A percentile compares a stretch with the other conserved stretches of the same genome.
These are phyloP conservation scores for Acacia acuminata DNA, from an alignment of 306 rosid genomes.

Conservation along the genomic window DNA sequence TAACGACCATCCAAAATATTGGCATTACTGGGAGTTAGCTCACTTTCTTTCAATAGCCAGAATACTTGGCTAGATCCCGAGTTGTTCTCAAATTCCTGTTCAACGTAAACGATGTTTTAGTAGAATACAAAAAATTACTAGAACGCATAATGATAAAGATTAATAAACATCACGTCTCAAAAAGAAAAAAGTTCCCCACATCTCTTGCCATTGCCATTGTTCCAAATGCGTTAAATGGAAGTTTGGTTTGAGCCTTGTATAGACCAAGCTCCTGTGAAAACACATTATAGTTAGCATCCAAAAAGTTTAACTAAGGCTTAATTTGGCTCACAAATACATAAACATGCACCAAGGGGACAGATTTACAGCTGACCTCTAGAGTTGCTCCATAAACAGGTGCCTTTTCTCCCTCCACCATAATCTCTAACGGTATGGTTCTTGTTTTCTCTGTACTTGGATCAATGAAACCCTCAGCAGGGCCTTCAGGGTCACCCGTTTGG, in stretches of 20 bases:
- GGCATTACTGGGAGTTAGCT: conserved; percentile 93
- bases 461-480: conserved; percentile 98
- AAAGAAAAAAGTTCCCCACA: conserved; percentile 43
- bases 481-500: conserved; percentile 98
- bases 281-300: conserved; percentile 15
- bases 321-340: neutral
- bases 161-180: neutral
- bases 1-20: conserved; percentile 94
- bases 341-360: conserved; percentile 12
- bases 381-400: conserved; percentile 88
- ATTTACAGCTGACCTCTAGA: conserved; percentile 68
- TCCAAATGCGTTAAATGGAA: conserved; percentile 98
- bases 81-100: conserved; percentile 89
- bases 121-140: neutral
- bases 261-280: conserved; percentile 85
- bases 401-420: conserved; percentile 79
- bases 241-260: conserved; percentile 98
- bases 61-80: conserved; percentile 91
- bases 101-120: neutral
- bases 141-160: neutral
- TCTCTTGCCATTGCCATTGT: conserved; percentile 99
- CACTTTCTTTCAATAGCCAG: conserved; percentile 98
- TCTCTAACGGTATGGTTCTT: conserved; percentile 81
- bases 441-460: conserved; percentile 96
- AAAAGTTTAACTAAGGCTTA: neutral